Percentiles rank a stretch among this genome's conserved stretches.
Conservation (phyloP, 73 alveolate genomes). For the Uronychia setigera region DNA sequence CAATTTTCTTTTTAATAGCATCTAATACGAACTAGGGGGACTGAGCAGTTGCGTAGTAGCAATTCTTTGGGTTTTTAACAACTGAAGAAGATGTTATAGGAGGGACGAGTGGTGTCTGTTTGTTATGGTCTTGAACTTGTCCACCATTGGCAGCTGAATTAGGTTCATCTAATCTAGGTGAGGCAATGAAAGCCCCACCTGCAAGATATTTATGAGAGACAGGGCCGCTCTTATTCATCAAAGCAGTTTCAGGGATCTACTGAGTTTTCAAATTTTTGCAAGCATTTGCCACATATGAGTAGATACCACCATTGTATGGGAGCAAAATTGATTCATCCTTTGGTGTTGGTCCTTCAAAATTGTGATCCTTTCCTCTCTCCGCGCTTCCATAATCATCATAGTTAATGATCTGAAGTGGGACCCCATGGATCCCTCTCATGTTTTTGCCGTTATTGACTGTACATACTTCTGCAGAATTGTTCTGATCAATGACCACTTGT, state of each 20-base stretch:
- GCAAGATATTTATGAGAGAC: neutral
- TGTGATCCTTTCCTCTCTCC: neutral
- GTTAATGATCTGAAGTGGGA: neutral
- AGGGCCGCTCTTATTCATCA: neutral
- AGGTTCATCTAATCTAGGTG: neutral
- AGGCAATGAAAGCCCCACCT: neutral
- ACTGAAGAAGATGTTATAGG: neutral
- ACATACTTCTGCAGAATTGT: neutral
- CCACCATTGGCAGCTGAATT: too few relatives aligned
- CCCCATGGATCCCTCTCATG: slow-evolving; percentile 4
- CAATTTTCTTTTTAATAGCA: neutral
- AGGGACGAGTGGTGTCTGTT: neutral
- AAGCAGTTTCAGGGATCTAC: neutral
- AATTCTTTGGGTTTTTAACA: neutral
- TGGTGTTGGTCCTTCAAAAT: neutral
- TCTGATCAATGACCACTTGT: neutral
- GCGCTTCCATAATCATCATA: neutral
- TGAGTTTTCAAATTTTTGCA: neutral
- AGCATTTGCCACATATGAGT: neutral
- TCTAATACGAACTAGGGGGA: neutral
- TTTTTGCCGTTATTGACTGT: neutral
- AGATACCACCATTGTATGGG: neutral
- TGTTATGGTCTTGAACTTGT: too few relatives aligned
- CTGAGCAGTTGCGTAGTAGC: neutral
- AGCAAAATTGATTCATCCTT: neutral